Base-by-base conservation (phyloP, 2,329 filamentous ascomycete genomes). In the Tolypocladium pustulatum region DNA sequence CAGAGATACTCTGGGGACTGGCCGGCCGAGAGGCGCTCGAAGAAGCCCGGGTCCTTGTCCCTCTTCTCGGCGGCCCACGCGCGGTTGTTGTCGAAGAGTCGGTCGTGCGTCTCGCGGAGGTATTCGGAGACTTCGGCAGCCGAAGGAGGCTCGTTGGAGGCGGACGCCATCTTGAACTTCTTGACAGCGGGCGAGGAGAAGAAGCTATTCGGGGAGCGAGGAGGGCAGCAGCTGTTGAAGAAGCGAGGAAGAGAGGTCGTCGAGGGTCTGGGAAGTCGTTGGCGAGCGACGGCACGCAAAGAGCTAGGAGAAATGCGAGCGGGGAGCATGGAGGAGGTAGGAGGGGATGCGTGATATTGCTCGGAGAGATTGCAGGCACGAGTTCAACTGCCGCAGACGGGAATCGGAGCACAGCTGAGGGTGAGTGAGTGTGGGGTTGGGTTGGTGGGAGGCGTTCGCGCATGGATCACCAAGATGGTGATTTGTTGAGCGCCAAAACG, bases 1-100 rank as follows among this genome's bases (percentile, higher is more conserved):
- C 91, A 96, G 57, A 90, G 81, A 72, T 89, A 89, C 67, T 89
- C 85, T 58, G 87, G 87, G 20, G 74, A 75, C 74, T 90, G 87
- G 53, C 87, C 87, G 10, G 80, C 81, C 25, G 79, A 74, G 61
- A 90, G 79, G 69, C 85, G 81, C 56, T 73, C 71, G 72, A 90
- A 90, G 76, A 85, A 89, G 12, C 80, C 75, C 4, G 85, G 84
- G 72, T 90, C 84, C 61, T 77, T 76, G 62, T 70, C 64, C 67
- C 73, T 64, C 75, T 86, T 84, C 62, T 81, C 73, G 54, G 78
- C 78, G 15, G 85, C 86, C 87, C 87, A 90, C 58, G 76, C 75
- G 62, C 77, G 75, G 76, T 89, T 90, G 78, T 84, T 82, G 64
- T 87, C 81, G 65, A 90, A 89, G 67, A 89, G 81, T 60, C 80